Conservation (phyloP, 306 rosid genomes). For the Acacia melanoxylon region DNA sequence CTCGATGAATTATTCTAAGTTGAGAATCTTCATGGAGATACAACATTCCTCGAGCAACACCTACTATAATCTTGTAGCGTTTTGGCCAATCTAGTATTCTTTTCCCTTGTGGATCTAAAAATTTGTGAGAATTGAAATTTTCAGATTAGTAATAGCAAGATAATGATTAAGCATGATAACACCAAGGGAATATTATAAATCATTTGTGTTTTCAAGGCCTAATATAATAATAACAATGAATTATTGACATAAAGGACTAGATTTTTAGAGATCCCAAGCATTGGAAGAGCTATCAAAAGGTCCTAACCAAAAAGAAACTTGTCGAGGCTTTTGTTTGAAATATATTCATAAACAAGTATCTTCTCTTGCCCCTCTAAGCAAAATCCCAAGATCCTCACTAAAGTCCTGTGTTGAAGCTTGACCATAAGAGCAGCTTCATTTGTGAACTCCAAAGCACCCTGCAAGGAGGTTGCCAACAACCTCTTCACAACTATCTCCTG, state of each 20-base stretch:
- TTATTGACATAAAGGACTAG: background rate
- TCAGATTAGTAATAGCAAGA: background rate
- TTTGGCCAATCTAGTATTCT: slow-evolving; percentile 51
- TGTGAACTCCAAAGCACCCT: slow-evolving; percentile 57
- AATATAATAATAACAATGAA: background rate
- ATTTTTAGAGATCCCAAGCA: background rate
- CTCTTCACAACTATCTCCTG: slow-evolving; percentile 60
- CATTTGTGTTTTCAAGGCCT: background rate
- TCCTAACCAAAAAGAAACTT: slow-evolving; percentile 43
- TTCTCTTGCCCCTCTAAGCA: slow-evolving; percentile 59
- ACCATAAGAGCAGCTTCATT: slow-evolving; percentile 56
- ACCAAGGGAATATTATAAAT: background rate
- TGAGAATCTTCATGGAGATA: slow-evolving; percentile 71
- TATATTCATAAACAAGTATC: slow-evolving; percentile 54
- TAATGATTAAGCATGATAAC: background rate
- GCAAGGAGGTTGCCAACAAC: slow-evolving; percentile 51
- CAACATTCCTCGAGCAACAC: slow-evolving; percentile 64
- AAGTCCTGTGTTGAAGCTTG: slow-evolving; percentile 58
- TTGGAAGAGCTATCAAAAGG: background rate
- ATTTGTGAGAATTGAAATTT: slow-evolving; percentile 16
- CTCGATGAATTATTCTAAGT: slow-evolving; percentile 61
- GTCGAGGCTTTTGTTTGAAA: slow-evolving; percentile 55
- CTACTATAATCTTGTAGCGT: slow-evolving; percentile 51
- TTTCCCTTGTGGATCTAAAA: slow-evolving; percentile 40
- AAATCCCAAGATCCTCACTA: slow-evolving; percentile 58